Base-by-base conservation (phyloP, 2,329 filamentous ascomycete species). In the Beauveria medogensis region DNA sequence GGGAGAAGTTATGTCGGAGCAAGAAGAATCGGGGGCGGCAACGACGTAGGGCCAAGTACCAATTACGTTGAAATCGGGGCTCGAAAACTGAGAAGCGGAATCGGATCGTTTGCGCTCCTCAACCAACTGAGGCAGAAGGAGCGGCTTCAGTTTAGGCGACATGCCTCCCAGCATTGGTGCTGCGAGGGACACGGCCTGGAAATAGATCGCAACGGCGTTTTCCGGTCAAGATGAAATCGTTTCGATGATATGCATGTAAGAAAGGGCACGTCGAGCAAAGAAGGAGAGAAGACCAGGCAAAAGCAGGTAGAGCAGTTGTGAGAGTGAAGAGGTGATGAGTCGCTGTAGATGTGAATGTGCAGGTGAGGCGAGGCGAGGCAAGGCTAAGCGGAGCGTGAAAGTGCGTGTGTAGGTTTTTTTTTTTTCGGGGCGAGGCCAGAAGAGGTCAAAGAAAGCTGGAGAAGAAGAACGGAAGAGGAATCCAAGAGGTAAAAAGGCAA, bases 1-100 rank as follows among this genome's bases (percentile, higher is more conserved):
- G 56, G 89, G 89, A 22, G 88, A 87, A 14, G 85, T 83, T 65
- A 86, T 78, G 66, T 89, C 88, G 22, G 89, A 91, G 12, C 80
- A 79, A 20, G 82, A 85, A 5, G 81, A 84, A 68, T 82, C 81
- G 59, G 78, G 73, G 55, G 73, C 77, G 67, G 77, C 77, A 67
- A 78, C 78, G 64, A 76, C 71, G 63, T 74, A 74, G 22, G 70
- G 65, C 55, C 55, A 62, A n/a, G 47, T 20, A 16, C 40, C 46
- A 7, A 69, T 65, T 56, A 78, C 75, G 63, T 66, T 66, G 26
- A 72, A 71, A 40, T 71, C 71, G 63, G 68, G 67, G 58, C 63
- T 69, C 9, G 69, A 64, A 30, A 66, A 43, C 52, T 58, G 48
- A 22, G 69, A 63, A 8, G 70, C 67, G 41, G 43, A 54, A 30